Percentiles rank a stretch among this genome's conserved stretches.
phyloP scores from a whole-genome alignment of 2,329 filamentous ascomycete species.

The Coleophoma cylindrospora region DNA sequence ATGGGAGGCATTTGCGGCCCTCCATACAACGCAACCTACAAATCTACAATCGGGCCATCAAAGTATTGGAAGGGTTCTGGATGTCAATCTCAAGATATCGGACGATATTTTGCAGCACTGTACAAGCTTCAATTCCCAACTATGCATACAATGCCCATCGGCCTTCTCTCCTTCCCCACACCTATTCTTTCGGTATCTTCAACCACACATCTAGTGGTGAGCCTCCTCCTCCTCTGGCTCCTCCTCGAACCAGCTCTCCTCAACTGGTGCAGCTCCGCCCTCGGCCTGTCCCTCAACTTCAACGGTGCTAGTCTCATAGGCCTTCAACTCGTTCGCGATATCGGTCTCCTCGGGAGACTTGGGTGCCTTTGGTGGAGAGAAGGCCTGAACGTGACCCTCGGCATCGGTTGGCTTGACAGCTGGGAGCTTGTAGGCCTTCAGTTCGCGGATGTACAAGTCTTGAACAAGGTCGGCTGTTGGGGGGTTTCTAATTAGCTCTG shows the following conservation, averaged over 20 bases:
- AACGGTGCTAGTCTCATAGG: constrained; percentile 90
- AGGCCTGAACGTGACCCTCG: constrained; percentile 87
- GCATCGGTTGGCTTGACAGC: constrained; percentile 80
- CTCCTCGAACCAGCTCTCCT: constrained; percentile 78
- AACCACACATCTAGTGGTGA: constrained; percentile 19
- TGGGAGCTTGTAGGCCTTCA: constrained; percentile 89
- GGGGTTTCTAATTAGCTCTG: constrained; percentile 12
- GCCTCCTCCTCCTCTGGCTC: constrained; percentile 49
- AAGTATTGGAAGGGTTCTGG: no score
- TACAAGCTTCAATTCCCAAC: constrained; percentile 3
- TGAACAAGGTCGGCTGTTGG: constrained; percentile 87
- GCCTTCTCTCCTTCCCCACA: neutral
- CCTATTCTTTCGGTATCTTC: neutral
- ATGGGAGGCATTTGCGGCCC: no score
- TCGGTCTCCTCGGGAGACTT: constrained; percentile 89
- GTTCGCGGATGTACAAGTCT: constrained; percentile 94
- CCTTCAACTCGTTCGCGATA: constrained; percentile 84
- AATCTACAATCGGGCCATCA: no score
- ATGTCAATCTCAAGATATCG: no score
- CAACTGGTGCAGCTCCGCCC: constrained; percentile 52
- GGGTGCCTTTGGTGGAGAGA: constrained; percentile 74
- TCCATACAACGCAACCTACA: no score
- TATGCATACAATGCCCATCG: constrained; percentile 5
- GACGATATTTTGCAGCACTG: neutral
- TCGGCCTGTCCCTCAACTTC: constrained; percentile 87